Evolutionary conservation across 164 flowering plant genomes (phyloP).

Genomic region (Macadamia integrifolia): DNA sequence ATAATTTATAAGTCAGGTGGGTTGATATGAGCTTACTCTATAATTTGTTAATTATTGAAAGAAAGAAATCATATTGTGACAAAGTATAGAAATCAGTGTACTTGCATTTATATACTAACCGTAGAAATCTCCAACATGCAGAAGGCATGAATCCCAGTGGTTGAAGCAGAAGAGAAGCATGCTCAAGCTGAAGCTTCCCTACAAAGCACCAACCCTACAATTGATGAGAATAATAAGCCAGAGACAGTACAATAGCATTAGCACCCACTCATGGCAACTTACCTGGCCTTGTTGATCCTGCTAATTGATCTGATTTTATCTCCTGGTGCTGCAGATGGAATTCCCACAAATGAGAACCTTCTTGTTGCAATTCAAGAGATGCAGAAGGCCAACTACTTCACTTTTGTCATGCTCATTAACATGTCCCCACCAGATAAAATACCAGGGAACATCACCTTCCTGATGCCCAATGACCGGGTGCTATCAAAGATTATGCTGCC

Average conservation of each 20-base stretch:
- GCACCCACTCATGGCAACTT: slow-evolving; percentile 11
- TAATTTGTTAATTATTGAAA: neutral
- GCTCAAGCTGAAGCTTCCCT: slow-evolving; percentile 26
- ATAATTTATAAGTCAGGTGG: no score
- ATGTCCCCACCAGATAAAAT: slow-evolving; percentile 43
- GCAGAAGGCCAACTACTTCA: slow-evolving; percentile 68
- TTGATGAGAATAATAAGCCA: slow-evolving; percentile 6
- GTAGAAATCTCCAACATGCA: slow-evolving; percentile 21
- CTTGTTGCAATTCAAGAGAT: slow-evolving; percentile 56
- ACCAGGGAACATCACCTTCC: slow-evolving; percentile 59
- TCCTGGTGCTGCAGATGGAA: slow-evolving; percentile 7
- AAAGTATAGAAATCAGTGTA: neutral
- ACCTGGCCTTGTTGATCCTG: slow-evolving; percentile 12
- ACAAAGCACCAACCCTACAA: slow-evolving; percentile 6
- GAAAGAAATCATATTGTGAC: neutral
- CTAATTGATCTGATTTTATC: slow-evolving; percentile 20
- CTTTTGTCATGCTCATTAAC: slow-evolving; percentile 66
- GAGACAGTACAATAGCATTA: neutral
- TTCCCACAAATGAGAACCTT: slow-evolving; percentile 24
- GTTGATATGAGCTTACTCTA: no score
- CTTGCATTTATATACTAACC: neutral
- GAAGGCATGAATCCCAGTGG: slow-evolving; percentile 28
- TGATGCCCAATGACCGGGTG: slow-evolving; percentile 74
- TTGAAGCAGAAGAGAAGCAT: slow-evolving; percentile 34
- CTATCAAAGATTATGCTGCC: slow-evolving; percentile 34